phyloP scores from a whole-genome alignment of 2,329 filamentous ascomycete species.

The Scolecobasidium constrictum region DNA sequence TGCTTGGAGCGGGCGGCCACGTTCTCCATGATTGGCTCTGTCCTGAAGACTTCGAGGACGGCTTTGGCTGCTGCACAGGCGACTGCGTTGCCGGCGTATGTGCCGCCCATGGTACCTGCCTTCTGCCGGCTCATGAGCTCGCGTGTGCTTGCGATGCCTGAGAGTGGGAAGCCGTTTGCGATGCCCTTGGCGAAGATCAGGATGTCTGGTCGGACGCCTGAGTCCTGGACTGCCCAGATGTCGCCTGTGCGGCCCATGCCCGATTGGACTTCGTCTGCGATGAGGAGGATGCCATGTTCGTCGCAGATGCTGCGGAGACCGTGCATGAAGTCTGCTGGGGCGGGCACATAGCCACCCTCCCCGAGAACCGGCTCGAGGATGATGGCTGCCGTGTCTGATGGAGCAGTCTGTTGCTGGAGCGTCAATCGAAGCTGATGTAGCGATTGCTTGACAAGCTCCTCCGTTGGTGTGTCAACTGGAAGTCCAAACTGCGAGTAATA shows the following conservation, averaged over 20 bases:
- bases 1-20: constrained; percentile 18
- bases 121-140: constrained; percentile 27
- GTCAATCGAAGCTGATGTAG: constrained; percentile 23
- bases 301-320: constrained; percentile 31
- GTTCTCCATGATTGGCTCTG: constrained; percentile 26
- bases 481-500: constrained; percentile 26
- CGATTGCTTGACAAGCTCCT: background rate
- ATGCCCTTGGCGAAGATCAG: constrained; percentile 26
- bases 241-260: constrained; percentile 34
- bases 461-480: constrained; percentile 13
- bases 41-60: constrained; percentile 24
- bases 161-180: constrained; percentile 17
- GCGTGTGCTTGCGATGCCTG: constrained; percentile 18
- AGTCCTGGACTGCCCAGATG: constrained; percentile 34
- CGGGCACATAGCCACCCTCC: constrained; percentile 26
- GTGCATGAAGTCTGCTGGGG: constrained; percentile 21
- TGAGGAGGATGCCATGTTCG: constrained; percentile 31
- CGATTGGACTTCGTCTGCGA: constrained; percentile 32
- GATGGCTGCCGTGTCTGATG: constrained; percentile 25
- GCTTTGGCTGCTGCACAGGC: constrained; percentile 26
- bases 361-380: constrained; percentile 26
- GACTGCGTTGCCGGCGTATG: constrained; percentile 27
- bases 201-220: constrained; percentile 31
- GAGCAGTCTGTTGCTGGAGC: constrained; percentile 24
- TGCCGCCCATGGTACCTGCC: constrained; percentile 27